Evolutionary conservation across 2,329 filamentous ascomycete species (phyloP), one percentile per base, ranked within the genome.

Genomic region (Exophiala phaeomuriformis): DNA sequence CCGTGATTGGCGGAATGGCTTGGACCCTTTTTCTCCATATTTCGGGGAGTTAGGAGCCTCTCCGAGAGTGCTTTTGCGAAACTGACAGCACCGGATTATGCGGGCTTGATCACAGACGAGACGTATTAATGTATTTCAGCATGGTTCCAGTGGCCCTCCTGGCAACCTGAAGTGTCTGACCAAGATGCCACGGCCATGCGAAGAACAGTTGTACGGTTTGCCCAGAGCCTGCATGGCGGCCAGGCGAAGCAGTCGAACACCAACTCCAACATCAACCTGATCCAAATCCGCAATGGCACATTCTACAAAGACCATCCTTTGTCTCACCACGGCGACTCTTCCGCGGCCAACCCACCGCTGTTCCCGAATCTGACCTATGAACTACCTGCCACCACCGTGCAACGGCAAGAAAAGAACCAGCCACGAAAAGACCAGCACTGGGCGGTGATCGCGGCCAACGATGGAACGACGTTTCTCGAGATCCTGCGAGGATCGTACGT

Each of bases 401-500:
- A 41, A 5, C 35, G 32, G 12, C n/a, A 3, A 69, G 73, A 37
- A 66, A 76, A 4, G 61, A 70, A 0, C 66, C 64, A 44, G 7
- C 2, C 53, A 7, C 48, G 52, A 33, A 44, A 52, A 30, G 32
- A 53, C 27, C 78, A 86, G 61, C 81, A 88, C 67, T 97, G 90
- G 90, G 86, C 88, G 37, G 76, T 98, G 37, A 76, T 97, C 29
- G 90, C 89, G 0, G 83, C 88, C 0, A 80, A 84, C 1, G 87
- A 87, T 0, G 88, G 91, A 67, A 94, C 90, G 0, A 86, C 86
- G 0, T 84, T 98, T 52, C 76, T 97, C 2, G 81, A 95, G 56
- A 74, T 91, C 19, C 74, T 97, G 6, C 77, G 83, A 32, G 91
- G 90, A 5, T 79, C 85, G 53, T 78, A 90, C 61, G 72, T 95